Percentiles rank a stretch among this genome's conserved stretches.
phyloP scores from a whole-genome alignment of 495 filamentous ascomycete genomes.

The Neurospora hispaniola region DNA sequence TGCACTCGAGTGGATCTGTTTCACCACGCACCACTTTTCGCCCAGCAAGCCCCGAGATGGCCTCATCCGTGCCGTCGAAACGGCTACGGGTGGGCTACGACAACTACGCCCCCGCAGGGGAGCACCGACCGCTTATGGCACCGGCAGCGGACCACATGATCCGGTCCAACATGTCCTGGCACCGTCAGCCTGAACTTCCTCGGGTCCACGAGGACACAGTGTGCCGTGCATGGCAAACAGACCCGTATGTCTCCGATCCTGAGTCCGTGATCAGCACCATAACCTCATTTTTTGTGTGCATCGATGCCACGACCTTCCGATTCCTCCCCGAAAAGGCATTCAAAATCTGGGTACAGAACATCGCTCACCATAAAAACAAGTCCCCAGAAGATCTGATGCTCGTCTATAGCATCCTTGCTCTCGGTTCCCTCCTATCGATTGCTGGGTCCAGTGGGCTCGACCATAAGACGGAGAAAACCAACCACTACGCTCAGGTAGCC shows the following conservation, averaged over 20 bases:
- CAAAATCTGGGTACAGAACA: constrained; percentile 26
- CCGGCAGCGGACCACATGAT: constrained; percentile 23
- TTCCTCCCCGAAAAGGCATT: constrained; percentile 41
- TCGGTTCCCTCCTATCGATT: constrained; percentile 29
- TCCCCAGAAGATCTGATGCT: constrained; percentile 58
- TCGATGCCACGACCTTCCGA: constrained; percentile 16
- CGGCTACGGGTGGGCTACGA: constrained; percentile 31
- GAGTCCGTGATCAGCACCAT: constrained; percentile 18
- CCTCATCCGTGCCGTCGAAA: constrained; percentile 25
- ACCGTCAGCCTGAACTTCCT: constrained; percentile 28
- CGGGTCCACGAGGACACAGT: constrained; percentile 40
- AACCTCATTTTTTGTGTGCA: constrained; percentile 16
- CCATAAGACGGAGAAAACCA: constrained; percentile 1
- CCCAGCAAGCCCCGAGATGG: constrained; percentile 19
- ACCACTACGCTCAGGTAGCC: constrained; percentile 46
- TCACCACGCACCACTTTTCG: constrained; percentile 31
- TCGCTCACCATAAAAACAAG: constrained; percentile 36
- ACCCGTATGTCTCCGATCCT: constrained; percentile 49
- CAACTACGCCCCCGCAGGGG: constrained; percentile 23
- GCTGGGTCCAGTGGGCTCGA: neutral
- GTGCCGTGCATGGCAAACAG: constrained; percentile 48
- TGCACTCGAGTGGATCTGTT: constrained; percentile 31
- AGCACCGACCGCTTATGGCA: constrained; percentile 23
- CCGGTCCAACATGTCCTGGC: constrained; percentile 25
- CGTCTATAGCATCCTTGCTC: constrained; percentile 52